A percentile compares a stretch with the other conserved stretches of the same genome.
Evolutionary conservation across 2,329 filamentous ascomycete species (phyloP).

Genomic region (Aspergillus versicolor): DNA sequence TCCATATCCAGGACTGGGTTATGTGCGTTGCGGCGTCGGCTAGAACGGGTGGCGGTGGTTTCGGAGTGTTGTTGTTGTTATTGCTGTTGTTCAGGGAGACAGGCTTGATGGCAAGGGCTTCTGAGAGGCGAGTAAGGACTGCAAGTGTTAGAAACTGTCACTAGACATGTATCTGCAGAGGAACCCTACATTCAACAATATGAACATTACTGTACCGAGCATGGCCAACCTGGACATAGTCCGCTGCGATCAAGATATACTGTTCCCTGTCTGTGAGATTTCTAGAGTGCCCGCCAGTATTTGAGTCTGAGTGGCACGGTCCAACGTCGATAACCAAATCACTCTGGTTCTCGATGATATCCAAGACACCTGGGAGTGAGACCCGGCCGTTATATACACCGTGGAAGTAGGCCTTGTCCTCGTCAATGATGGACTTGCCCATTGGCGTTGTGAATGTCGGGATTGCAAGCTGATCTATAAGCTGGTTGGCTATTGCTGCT

Average conservation of each 20-base stretch:
- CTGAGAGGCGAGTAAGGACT: not conserved
- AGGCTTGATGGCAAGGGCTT: not conserved
- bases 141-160: not conserved
- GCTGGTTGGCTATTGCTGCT: conserved; percentile 65
- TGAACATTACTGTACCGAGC: not conserved
- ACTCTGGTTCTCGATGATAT: conserved; percentile 24
- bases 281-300: conserved; percentile 66
- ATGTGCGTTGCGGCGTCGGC: conserved; percentile 30
- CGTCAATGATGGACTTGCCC: conserved; percentile 78
- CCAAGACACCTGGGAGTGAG: conserved; percentile 51
- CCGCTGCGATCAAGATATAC: conserved; percentile 76
- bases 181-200: not conserved
- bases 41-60: not conserved
- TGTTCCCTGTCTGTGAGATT: conserved; percentile 67
- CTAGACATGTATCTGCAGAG: not conserved
- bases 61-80: not conserved
- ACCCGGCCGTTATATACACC: conserved; percentile 77
- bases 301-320: conserved; percentile 34
- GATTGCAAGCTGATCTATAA: conserved; percentile 68
- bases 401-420: conserved; percentile 67
- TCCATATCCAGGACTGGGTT: conserved; percentile 64
- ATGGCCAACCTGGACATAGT: conserved; percentile 23
- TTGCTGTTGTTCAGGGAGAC: not conserved
- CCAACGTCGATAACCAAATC: conserved; percentile 37
- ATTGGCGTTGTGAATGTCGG: conserved; percentile 83